Percentiles rank a stretch among this genome's conserved stretches.
Evolutionary conservation across 2,329 filamentous ascomycete genomes (phyloP).

Genomic region (Thielaviopsis ethacetica): DNA sequence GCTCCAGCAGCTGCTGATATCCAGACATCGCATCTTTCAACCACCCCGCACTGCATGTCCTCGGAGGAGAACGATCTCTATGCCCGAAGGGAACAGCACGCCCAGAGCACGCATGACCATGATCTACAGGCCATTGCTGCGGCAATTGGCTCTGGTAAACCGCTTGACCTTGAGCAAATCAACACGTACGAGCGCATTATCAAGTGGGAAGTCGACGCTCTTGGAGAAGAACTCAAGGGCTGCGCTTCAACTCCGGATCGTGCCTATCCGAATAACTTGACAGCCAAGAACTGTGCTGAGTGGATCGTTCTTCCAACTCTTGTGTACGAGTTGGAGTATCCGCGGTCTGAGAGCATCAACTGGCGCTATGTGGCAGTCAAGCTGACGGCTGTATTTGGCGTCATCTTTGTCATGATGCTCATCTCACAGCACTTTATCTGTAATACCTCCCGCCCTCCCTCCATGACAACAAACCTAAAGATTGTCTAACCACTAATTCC

Average conservation of each 20-base stretch:
- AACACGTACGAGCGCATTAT: constrained; percentile 48
- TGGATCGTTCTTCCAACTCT: constrained; percentile 62
- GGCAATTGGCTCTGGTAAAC: constrained; percentile 26
- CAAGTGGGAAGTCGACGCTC: constrained; percentile 46
- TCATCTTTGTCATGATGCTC: constrained; percentile 65
- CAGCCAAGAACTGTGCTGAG: constrained; percentile 46
- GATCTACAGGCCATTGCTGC: constrained; percentile 32
- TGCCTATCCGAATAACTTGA: constrained; percentile 55
- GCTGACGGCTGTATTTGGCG: constrained; percentile 49
- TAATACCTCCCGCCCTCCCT: constrained; percentile 13
- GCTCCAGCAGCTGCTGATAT: constrained; percentile 14
- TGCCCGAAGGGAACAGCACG: constrained; percentile 24
- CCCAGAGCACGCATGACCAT: constrained; percentile 43
- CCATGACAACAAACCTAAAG: background rate
- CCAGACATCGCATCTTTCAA: constrained; percentile 10
- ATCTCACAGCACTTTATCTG: constrained; percentile 61
- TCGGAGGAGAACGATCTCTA: background rate
- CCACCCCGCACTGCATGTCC: constrained; percentile 11
- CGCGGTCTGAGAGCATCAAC: constrained; percentile 48
- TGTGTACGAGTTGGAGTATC: constrained; percentile 67
- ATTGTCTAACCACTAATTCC: constrained; percentile 7
- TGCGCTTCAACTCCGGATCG: constrained; percentile 34
- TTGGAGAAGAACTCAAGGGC: constrained; percentile 48
- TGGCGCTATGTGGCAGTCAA: constrained; percentile 66
- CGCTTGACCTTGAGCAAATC: constrained; percentile 46